Conservation (phyloP, 2,329 filamentous ascomycete genomes). For the Cercospora sesami region DNA sequence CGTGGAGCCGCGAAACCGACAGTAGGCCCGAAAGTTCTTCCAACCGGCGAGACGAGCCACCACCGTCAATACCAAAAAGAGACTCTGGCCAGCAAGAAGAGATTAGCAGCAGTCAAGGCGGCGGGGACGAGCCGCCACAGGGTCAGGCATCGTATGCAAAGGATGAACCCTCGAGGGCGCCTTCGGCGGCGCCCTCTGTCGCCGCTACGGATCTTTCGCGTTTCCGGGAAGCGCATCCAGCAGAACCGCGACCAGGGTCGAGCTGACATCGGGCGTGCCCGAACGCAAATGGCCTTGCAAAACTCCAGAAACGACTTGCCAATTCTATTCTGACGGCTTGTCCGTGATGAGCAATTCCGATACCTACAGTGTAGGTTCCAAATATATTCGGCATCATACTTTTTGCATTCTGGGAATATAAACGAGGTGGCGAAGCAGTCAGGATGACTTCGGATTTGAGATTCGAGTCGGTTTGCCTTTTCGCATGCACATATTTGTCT, state of each 20-base stretch:
- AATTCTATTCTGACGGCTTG: neutral
- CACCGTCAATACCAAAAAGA: conserved; percentile 4
- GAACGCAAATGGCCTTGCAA: neutral
- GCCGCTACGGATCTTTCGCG: conserved; percentile 11
- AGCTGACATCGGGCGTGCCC: conserved; percentile 21
- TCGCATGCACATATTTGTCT: conserved; percentile 16
- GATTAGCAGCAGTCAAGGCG: conserved; percentile 11
- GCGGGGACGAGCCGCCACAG: conserved; percentile 12
- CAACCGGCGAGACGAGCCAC: conserved; percentile 27
- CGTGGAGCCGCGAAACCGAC: conserved; percentile 38
- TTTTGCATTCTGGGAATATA: neutral
- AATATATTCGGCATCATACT: neutral
- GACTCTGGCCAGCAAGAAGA: conserved; percentile 14
- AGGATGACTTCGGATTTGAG: neutral
- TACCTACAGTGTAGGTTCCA: neutral
- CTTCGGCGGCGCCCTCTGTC: conserved; percentile 12
- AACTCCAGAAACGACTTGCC: neutral
- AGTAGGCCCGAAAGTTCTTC: conserved; percentile 24
- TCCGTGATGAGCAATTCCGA: conserved; percentile 1
- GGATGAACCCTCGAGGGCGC: conserved; percentile 16
- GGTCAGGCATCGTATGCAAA: conserved; percentile 15
- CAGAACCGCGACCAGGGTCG: conserved; percentile 24
- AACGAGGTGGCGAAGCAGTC: neutral
- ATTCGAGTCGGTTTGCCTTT: neutral
- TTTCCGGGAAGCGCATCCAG: conserved; percentile 21